These are phyloP conservation scores for Didymella keratinophila DNA, from an alignment of 2,329 filamentous ascomycete genomes.

Conservation along the genomic window DNA sequence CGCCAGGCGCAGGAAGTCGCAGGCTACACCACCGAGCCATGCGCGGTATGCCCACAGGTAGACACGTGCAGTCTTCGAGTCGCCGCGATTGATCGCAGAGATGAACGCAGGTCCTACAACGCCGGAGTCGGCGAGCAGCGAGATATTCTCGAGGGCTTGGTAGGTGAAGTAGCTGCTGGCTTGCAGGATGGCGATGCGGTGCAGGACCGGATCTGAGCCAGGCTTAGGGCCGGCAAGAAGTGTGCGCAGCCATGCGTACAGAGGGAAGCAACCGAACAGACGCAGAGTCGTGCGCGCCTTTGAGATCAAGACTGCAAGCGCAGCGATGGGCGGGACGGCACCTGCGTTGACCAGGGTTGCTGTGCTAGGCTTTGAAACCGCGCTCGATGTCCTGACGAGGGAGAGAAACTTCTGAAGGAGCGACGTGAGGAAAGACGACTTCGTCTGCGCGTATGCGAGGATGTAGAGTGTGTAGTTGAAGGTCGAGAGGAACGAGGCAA, in stretches of 20 bases:
- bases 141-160: constrained; percentile 56
- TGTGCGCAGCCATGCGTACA: constrained; percentile 56
- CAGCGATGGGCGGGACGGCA: constrained; percentile 44
- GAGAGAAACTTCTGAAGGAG: constrained; percentile 43
- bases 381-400: constrained; percentile 43
- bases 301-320: constrained; percentile 51
- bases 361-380: constrained; percentile 34
- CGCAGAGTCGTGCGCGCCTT: constrained; percentile 55
- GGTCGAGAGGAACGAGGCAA: constrained; percentile 56
- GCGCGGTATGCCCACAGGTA: constrained; percentile 54
- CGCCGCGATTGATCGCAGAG: constrained; percentile 48
- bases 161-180: constrained; percentile 54
- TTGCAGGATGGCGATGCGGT: constrained; percentile 53
- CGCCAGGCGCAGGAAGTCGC: constrained; percentile 54
- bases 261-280: constrained; percentile 53
- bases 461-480: constrained; percentile 58
- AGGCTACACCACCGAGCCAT: constrained; percentile 54
- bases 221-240: constrained; percentile 53
- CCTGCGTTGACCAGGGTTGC: constrained; percentile 35
- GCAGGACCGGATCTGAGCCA: constrained; percentile 53
- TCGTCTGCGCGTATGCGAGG: constrained; percentile 54
- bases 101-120: constrained; percentile 49
- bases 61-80: constrained; percentile 45
- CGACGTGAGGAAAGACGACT: constrained; percentile 43
- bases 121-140: constrained; percentile 53